Evolutionary conservation across 495 filamentous ascomycete species (phyloP), one percentile per base, ranked within the genome.

Genomic region (Geopyxis carbonaria): DNA sequence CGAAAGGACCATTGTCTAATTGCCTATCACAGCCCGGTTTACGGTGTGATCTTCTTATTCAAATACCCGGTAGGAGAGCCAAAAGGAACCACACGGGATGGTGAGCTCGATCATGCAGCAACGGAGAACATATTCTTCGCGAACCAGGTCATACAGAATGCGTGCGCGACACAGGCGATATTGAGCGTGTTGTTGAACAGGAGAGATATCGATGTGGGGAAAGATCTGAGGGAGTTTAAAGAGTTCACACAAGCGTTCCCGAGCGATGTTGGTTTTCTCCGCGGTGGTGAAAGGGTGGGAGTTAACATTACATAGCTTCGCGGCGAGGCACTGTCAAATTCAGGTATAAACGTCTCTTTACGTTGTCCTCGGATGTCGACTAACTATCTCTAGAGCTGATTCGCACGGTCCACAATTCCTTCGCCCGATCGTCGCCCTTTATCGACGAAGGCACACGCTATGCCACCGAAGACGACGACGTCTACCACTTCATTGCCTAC

Each of bases 41-140:
- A 95, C 64, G 89, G 89, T 57, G 85, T 95, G 46, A 94, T 99
- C 57, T 95, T 99, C 64, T 83, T 99, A 57, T 99, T 99, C 75
- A 95, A 93, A 66, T 99, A 80, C 64, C 82, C 78, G 16, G 80
- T 78, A 30, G 78, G 80, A 57, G 65, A 73, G 41, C 71, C 70
- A 38, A 69, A 70, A 49, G 15, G 33, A 4, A 36, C 5, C 19
- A 22, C 33, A 7, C 18, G 10, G 15, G 80, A 93, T 57, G 86
- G 89, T 34, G 66, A 59, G 31, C 92, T 80, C 61, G 87, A 93
- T 62, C 62, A 65, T 42, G 67, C 64, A 8, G 80, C 84, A 1
- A 61, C 76, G 2, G 73, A 83, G 46, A 64, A 66, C 38, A 62
- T 94, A 50, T 99, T 93, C 68, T 99, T 99, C 64, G 89, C 89